Evolutionary conservation across 2,329 filamentous ascomycete species (phyloP), one percentile per base, ranked within the genome.

Genomic region (Cercospora nicotianae): DNA sequence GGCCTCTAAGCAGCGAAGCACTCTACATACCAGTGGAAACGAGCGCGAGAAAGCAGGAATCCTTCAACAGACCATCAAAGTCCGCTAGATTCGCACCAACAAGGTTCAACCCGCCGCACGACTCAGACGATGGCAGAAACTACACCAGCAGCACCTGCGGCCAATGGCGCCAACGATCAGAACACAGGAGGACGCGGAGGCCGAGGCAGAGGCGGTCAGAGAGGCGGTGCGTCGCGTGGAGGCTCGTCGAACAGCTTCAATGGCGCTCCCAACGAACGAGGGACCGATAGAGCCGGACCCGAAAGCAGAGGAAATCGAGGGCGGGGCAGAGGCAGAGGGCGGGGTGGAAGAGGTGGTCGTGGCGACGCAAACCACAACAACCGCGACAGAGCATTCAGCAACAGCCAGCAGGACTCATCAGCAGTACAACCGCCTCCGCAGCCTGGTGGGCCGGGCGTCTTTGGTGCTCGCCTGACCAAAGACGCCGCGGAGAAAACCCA

Each of bases 381-480:
- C 62, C 74, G 78, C 72, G 79, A 79, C 9, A 72, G 77, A 67
- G 74, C 75, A 61, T 72, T 75, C 63, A 72, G 67, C 55, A 77
- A 74, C 23, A 67, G 65, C 28, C 70, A 74, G 33, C 71, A 70
- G 58, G 69, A 73, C 48, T 72, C 72, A 70, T 68, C 74, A 18
- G 70, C 71, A 61, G 58, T 69, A 65, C 74, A 79, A 74, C 80
- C 80, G 71, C 80, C 80, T 58, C 79, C 78, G 16, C 75, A 76
- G 66, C 75, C 72, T 65, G 74, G 76, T 69, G 75, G 77, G 69
- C 74, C 69, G 62, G 74, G 76, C 78, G 80, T 76, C 79, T 80
- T 80, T 79, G 79, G 82, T 81, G 77, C 75, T 79, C 79, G 78
- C 80, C 79, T 80, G 80, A 81, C 80, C 79, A 80, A 80, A 82